A percentile compares a stretch with the other conserved stretches of the same genome.
phyloP scores from a whole-genome alignment of 164 flowering plant genomes.

The Aristolochia fimbriata region DNA sequence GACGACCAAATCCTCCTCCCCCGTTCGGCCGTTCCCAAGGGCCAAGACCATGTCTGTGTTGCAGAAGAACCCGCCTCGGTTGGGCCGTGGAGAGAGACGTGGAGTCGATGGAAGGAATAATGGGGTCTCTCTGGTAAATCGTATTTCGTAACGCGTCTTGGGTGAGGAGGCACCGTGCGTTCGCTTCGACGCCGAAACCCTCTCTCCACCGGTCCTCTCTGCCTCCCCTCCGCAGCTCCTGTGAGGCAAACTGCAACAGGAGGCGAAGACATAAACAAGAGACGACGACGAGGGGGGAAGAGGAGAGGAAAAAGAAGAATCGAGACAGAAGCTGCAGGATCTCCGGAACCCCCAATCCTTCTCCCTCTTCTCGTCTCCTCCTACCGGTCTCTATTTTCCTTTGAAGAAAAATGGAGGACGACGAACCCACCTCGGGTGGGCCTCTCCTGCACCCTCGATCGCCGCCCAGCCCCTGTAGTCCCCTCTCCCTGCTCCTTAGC shows the following conservation, averaged over 20 bases:
- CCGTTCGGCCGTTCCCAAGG: no score
- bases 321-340: no score
- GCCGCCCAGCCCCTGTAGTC: not conserved
- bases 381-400: not conserved
- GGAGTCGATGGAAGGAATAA: not conserved
- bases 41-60: no score
- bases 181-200: not conserved
- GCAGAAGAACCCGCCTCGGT: no score
- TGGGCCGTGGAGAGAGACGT: no score
- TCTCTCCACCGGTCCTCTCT: conserved; percentile 1
- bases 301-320: not conserved
- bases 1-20: no score
- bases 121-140: no score
- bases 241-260: not conserved
- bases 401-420: not conserved
- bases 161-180: not conserved
- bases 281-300: not conserved
- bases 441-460: not conserved
- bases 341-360: no score
- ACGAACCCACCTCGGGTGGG: conserved; percentile 1
- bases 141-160: not conserved
- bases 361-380: not conserved
- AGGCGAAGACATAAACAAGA: not conserved
- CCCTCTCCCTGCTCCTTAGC: conserved; percentile 4
- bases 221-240: not conserved